Conservation (phyloP, 2,329 filamentous ascomycete genomes). For the Colletotrichum limetticola region DNA sequence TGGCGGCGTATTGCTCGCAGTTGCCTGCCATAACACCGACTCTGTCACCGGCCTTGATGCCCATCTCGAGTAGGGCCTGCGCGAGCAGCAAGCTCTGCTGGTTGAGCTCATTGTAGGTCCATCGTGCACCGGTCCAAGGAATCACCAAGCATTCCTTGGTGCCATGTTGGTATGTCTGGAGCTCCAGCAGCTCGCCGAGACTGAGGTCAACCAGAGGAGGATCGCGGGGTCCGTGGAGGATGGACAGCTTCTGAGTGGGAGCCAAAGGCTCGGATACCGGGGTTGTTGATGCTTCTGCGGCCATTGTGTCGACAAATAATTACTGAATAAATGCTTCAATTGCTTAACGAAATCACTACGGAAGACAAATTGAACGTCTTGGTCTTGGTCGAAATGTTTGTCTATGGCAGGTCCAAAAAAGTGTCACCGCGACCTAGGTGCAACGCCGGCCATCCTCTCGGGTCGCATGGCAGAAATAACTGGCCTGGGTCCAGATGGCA, state of each 20-base stretch:
- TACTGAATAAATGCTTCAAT: neutral
- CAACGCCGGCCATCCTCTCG: conserved; percentile 4
- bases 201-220: conserved; percentile 78
- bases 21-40: conserved; percentile 82
- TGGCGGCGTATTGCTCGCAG: conserved; percentile 82
- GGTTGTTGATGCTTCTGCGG: conserved; percentile 42
- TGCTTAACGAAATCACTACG: neutral
- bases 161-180: conserved; percentile 75
- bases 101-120: conserved; percentile 75
- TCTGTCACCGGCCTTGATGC: conserved; percentile 75
- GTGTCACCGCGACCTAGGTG: conserved; percentile 1
- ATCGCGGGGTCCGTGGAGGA: conserved; percentile 75
- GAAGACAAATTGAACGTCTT: neutral
- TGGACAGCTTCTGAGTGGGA: conserved; percentile 57
- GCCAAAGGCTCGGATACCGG: conserved; percentile 40
- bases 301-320: conserved; percentile 38
- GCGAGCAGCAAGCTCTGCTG: conserved; percentile 71
- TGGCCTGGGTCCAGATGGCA: conserved; percentile 6
- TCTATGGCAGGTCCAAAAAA: conserved; percentile 19
- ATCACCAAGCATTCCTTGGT: conserved; percentile 76
- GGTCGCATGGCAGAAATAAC: conserved; percentile 24
- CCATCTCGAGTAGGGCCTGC: conserved; percentile 73
- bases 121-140: conserved; percentile 80
- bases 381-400: conserved; percentile 4
- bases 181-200: conserved; percentile 76